A percentile compares a stretch with the other conserved stretches of the same genome.
phyloP scores from a whole-genome alignment of 495 filamentous ascomycete genomes.

The Aspergillus biplanus region DNA sequence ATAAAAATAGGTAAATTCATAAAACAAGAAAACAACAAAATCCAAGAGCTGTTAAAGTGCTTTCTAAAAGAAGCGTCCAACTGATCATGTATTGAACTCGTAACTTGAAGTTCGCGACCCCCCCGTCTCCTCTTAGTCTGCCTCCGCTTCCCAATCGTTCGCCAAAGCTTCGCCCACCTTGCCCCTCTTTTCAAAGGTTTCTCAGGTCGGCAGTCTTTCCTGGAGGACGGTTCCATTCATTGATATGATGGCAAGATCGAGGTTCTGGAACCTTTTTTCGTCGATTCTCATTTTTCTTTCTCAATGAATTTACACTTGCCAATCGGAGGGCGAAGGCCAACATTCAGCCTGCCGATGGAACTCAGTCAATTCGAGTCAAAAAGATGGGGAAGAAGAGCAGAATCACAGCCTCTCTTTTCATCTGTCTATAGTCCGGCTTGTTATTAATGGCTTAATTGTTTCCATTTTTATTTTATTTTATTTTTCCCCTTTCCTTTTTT shows the following conservation, averaged over 20 bases:
- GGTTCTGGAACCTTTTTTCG: not conserved
- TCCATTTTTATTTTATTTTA: not conserved
- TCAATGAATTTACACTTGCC: not conserved
- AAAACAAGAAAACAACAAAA: not conserved
- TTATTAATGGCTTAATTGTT: not conserved
- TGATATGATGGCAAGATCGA: not conserved
- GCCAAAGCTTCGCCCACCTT: slow-evolving; percentile 23
- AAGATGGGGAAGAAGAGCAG: not conserved
- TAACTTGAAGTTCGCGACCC: not conserved
- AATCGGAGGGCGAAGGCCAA: not conserved
- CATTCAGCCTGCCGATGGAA: not conserved
- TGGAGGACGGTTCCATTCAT: not conserved
- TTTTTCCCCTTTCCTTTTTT: slow-evolving; percentile 9
- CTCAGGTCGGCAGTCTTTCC: not conserved
- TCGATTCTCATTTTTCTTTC: not conserved
- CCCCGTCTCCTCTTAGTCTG: not conserved
- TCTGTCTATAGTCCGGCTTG: not conserved
- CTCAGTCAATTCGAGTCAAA: not conserved
- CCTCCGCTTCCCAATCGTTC: slow-evolving; percentile 18
- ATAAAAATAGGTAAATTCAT: not conserved
- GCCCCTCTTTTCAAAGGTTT: slow-evolving; percentile 14
- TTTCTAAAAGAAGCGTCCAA: not conserved
- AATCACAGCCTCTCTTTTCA: not conserved
- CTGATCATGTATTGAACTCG: slow-evolving; percentile 2
- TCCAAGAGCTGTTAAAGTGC: not conserved